A percentile compares a stretch with the other conserved stretches of the same genome.
Conservation (phyloP, 208 protist genomes). For the Trypanosoma rangeli region DNA sequence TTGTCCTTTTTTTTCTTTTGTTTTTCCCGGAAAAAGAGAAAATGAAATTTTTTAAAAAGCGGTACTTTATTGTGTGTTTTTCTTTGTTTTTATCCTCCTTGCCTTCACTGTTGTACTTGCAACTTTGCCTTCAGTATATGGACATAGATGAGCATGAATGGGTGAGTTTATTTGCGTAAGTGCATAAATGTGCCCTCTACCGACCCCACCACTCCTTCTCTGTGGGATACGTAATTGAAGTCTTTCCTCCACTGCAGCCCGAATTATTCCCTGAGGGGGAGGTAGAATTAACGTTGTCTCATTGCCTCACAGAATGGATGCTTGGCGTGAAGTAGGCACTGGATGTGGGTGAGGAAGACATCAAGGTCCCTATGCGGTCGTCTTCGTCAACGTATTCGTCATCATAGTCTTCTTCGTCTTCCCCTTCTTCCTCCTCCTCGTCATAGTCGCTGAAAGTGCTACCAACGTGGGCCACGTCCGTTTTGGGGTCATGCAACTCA, state of each 20-base stretch:
- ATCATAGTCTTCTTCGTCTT: slow-evolving; percentile 25
- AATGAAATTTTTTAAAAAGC: not conserved
- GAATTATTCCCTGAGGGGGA: not conserved
- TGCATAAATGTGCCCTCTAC: not conserved
- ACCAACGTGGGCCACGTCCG: slow-evolving; percentile 13
- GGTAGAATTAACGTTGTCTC: not conserved
- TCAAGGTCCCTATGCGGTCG: slow-evolving; percentile 8
- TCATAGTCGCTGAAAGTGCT: slow-evolving; percentile 1
- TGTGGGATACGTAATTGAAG: not conserved
- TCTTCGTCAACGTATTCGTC: slow-evolving; percentile 7
- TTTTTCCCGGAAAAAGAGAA: not conserved
- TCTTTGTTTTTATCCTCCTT: not conserved
- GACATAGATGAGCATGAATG: not conserved
- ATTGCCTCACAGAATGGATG: not conserved
- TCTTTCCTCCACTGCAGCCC: not conserved
- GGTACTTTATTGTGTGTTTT: not conserved
- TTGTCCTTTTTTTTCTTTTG: not conserved
- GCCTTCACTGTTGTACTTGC: not conserved
- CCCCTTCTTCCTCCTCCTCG: slow-evolving; percentile 15
- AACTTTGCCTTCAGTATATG: not conserved
- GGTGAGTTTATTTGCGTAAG: not conserved
- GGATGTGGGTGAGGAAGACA: slow-evolving; percentile 24
- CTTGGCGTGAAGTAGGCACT: slow-evolving; percentile 21
- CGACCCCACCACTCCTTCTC: not conserved
- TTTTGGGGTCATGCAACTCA: slow-evolving; percentile 21